Percentiles rank a stretch among this genome's conserved stretches.
Conservation (phyloP, 768 basidiomycete genomes). For the Leccinum obscurum region DNA sequence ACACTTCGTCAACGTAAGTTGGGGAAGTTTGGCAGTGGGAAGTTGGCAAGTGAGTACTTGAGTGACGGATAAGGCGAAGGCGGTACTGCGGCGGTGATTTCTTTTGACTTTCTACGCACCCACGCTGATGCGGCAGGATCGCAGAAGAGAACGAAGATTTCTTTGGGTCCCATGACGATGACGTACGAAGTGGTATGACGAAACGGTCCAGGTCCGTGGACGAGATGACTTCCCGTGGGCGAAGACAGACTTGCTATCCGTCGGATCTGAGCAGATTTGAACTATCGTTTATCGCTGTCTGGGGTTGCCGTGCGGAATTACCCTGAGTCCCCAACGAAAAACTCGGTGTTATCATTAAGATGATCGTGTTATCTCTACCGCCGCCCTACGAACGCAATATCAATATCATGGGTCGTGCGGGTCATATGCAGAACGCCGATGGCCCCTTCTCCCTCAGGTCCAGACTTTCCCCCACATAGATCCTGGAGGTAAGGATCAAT, state of each 20-base stretch:
- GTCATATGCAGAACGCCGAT: constrained; percentile 15
- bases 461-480: background rate
- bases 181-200: background rate
- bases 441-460: background rate
- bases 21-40: background rate
- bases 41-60: background rate
- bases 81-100: background rate
- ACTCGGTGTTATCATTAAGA: background rate
- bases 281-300: background rate
- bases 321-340: background rate
- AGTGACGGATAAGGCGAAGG: background rate
- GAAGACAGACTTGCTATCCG: background rate
- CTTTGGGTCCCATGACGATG: background rate
- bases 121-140: background rate
- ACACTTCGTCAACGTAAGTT: background rate
- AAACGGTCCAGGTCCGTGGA: background rate
- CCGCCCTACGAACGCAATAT: background rate
- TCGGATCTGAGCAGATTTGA: background rate
- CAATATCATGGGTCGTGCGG: constrained; percentile 4
- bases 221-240: background rate
- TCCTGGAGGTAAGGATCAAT: background rate
- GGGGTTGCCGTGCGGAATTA: background rate
- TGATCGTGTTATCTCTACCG: constrained; percentile 7
- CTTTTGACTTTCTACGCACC: background rate
- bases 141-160: background rate